A percentile compares a stretch with the other conserved stretches of the same genome.
These are phyloP conservation scores for Backusella liffmaniae DNA, from an alignment of 192 early-diverging fungal species.

Conservation along the genomic window DNA sequence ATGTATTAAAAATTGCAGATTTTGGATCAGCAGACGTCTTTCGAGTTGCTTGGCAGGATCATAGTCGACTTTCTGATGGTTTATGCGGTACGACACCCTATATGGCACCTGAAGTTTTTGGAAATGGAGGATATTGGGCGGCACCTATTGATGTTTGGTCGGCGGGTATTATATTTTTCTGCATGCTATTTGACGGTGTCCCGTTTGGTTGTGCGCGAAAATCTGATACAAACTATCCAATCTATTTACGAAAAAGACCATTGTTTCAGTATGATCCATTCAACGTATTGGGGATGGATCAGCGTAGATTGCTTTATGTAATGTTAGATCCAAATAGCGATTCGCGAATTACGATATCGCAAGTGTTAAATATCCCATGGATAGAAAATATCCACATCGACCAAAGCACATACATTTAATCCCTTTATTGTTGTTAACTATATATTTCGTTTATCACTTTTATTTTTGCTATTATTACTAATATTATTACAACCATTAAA, in stretches of 20 bases:
- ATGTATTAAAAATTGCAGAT: conserved; percentile 92
- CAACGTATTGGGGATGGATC: background rate
- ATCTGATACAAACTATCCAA: background rate
- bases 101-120: conserved; percentile 79
- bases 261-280: background rate
- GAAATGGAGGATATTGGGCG: background rate
- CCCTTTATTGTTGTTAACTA: background rate
- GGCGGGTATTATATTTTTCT: conserved; percentile 84
- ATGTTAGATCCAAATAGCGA: background rate
- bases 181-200: conserved; percentile 41
- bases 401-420: background rate
- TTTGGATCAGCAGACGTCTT: conserved; percentile 98
- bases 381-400: background rate
- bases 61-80: conserved; percentile 74
- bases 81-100: conserved; percentile 94
- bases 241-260: background rate
- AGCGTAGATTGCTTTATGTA: background rate
- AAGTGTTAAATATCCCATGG: conserved; percentile 7
- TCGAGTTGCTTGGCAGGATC: conserved; percentile 72
- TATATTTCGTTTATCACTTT: background rate
- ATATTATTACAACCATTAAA: conserved; percentile 4
- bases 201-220: background rate
- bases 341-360: background rate
- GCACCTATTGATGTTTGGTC: conserved; percentile 78
- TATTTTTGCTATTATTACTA: background rate